Evolutionary conservation across 2,329 filamentous ascomycete genomes (phyloP), one percentile per base, ranked within the genome.

Genomic region (Monosporascus sp.): DNA sequence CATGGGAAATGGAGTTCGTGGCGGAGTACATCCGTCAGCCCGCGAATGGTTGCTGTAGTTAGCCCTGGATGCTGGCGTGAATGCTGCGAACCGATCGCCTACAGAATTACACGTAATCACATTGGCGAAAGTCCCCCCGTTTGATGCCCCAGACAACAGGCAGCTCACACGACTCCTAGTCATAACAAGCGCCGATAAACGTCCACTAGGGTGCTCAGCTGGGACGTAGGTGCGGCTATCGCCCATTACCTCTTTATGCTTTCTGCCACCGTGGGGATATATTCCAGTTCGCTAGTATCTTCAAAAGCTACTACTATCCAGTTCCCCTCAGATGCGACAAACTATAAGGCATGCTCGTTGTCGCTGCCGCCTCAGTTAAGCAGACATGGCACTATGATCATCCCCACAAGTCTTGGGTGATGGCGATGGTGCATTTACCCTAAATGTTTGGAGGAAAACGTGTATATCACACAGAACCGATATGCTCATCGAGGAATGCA

Each of bases 91-190:
- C 24, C 73, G 62, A 3, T 56, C 64, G 22, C 73, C 73, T 2
- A 75, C 67, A 6, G 66, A 55, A 54, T 69, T 72, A 60, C 76
- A 79, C 1, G 76, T 75, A 38, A 78, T 65, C 0, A 70, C 72
- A 31, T 73, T 71, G 37, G 78, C 69, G 59, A 79, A 78, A 3
- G 75, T 76, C 31, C 72, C 75, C 20, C 77, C 76, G 54, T 74
- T 78, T 3, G 76, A 78, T 56, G 74, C 63, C 17, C 65, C 65
- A 18, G 41, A 18, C 35, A 45, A 17, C 49, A 18, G 22, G n/a
- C 40, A 28, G 38, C 11, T 31, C 37, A 9, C 18, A 17, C 7
- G 24, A 31, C 28, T 31, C 9, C 11, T 35, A 14, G 5, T 35
- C 9, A 14, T 35, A 41, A 41, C 9, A 18, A 18, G 9, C 3